A percentile compares a stretch with the other conserved stretches of the same genome.
Conservation (phyloP, 75 land plant genomes). For the Azolla pinnata region DNA sequence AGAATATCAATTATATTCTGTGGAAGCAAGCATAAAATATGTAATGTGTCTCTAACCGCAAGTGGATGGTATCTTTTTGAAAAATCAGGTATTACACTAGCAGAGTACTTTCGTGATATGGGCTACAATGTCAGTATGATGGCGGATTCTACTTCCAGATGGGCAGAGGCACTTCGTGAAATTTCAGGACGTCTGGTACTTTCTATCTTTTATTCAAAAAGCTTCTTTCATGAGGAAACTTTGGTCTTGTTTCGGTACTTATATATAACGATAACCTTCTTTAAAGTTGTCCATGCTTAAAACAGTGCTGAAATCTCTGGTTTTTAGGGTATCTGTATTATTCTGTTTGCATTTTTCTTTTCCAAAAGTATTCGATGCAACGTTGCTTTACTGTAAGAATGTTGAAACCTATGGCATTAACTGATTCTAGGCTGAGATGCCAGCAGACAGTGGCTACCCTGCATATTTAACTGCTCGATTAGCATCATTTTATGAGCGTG, state of each 20-base stretch:
- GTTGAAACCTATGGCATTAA: slow-evolving; percentile 8
- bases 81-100: slow-evolving; percentile 82
- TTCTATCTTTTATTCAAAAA: no score
- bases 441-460: slow-evolving; percentile 99
- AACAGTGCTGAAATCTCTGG: no score
- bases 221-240: no score
- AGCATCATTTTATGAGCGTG: slow-evolving; percentile 98
- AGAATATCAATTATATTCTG: no score
- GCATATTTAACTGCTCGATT: slow-evolving; percentile 94
- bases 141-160: slow-evolving; percentile 99
- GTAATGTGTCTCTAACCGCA: not conserved
- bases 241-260: no score
- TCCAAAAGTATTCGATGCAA: no score
- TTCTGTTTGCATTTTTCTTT: not conserved
- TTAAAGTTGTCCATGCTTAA: no score
- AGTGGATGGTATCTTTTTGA: not conserved
- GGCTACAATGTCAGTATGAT: slow-evolving; percentile 99
- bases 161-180: slow-evolving; percentile 99
- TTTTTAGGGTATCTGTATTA: not conserved
- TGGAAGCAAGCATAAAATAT: no score
- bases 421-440: slow-evolving; percentile 98
- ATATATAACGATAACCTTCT: no score
- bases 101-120: slow-evolving; percentile 99
- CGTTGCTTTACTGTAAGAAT: no score
- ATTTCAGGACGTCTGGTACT: slow-evolving; percentile 95